Base-by-base conservation (phyloP, 352 stramenopile species). In the Globisporangium cederbergense region DNA sequence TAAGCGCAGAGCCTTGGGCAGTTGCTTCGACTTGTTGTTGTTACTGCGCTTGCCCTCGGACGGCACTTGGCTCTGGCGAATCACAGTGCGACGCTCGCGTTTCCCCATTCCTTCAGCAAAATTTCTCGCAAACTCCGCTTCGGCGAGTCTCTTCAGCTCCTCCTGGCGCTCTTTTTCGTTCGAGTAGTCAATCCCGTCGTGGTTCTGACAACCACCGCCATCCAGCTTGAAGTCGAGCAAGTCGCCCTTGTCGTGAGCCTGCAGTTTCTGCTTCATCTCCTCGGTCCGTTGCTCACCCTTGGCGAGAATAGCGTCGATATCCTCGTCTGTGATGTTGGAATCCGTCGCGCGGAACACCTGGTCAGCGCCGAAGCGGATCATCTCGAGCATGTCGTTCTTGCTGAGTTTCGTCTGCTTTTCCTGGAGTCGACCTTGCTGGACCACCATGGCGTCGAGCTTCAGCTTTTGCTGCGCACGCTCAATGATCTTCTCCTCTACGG, bases 401-500 rank as follows among this genome's bases (percentile, higher is more conserved):
- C 81, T 96, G 2, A 99, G 72, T 64, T 98, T 98, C 22, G 95
- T 87, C 46, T 96, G 83, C 50, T 96, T 96, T 34, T 96, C 87
- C 55, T 94, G 86, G 5, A 96, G 67, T 11, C 87, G 83, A 18
- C 87, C 87, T 77, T 96, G 87, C 66, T 95, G 86, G 14, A 95
- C 84, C 43, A 95, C 83, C 83, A 93, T 94, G 14, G 87, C 85
- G 60, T 95, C 85, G 16, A 95, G 65, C 60, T 96, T 96, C 9
- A 99, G 84, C 76, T 99, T 99, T 65, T 99, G 95, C 28, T 97
- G 97, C 0, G 98, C 98, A 62, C 98, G 93, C 65, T 97, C 96
- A 32, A 99, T 90, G 43, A 99, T 99, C 68, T 98, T 98, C 68
- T 99, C 97, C 79, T 99, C 98, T 0, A 99, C 96, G 0, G 97